phyloP scores from a whole-genome alignment of 495 filamentous ascomycete species.

The Talaromyces adpressus region DNA sequence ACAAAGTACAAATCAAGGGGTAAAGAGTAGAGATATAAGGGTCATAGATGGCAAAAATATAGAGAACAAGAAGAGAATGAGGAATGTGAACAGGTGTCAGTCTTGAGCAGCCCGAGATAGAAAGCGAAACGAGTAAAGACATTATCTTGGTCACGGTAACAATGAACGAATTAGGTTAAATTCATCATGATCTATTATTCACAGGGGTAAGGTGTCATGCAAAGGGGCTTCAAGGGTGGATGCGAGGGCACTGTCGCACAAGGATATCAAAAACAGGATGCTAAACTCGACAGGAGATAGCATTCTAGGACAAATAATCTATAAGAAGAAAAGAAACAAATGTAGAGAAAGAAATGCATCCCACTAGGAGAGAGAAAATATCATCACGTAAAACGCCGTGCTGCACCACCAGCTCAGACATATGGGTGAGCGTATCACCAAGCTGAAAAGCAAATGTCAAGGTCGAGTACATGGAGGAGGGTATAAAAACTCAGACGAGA shows the following conservation, averaged over 20 bases:
- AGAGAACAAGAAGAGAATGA: not conserved
- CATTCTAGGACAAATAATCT: slow-evolving; percentile 3
- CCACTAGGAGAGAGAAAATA: not conserved
- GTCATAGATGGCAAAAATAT: not conserved
- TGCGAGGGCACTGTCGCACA: not conserved
- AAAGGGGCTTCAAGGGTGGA: not conserved
- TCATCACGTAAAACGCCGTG: not conserved
- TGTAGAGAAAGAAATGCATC: not conserved
- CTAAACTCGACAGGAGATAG: not conserved
- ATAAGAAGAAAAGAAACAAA: not conserved
- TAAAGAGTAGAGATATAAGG: not conserved
- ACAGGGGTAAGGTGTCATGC: not conserved
- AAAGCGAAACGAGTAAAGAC: not conserved
- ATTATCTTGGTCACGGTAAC: not conserved
- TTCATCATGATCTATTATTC: slow-evolving; percentile 5
- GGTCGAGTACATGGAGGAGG: not conserved
- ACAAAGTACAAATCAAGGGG: not conserved
- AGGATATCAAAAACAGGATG: slow-evolving; percentile 4
- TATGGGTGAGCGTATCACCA: not conserved
- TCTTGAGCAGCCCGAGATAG: not conserved
- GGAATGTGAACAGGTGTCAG: not conserved
- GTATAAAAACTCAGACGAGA: not conserved
- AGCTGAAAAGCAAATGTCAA: not conserved
- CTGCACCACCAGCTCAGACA: not conserved
- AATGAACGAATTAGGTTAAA: not conserved